Evolutionary conservation across 1,284 basidiomycete species (phyloP), one percentile per base, ranked within the genome.

Genomic region (Heterobasidion irregulare): DNA sequence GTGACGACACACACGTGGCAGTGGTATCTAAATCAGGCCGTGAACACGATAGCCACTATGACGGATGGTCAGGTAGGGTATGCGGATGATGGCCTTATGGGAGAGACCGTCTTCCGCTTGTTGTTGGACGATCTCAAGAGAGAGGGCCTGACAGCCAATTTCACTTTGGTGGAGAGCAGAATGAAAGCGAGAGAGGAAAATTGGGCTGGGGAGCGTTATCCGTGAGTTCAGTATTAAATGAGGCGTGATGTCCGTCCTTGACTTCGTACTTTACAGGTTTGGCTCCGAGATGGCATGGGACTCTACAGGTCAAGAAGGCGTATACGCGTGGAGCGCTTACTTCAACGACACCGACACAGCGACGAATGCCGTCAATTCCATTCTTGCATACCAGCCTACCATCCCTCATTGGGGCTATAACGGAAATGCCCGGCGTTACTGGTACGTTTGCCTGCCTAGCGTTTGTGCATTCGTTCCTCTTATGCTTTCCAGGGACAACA

Each of bases 201-300:
- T 2, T 83, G 80, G 80, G 71, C 77, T 5, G 66, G 68, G 10
- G 68, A 78, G 58, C 70, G 74, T 12, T 83, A 73, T 65, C 80
- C 80, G 78, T 82, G 58, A 63, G 78, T 38, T 18, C 43, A 16
- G 38, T 53, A 46, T 50, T 5, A 19, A 16, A 55, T 51, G 16
- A n/a, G 26, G 38, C n/a, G 46, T 16, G 18, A 8, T 52, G 49
- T 44, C 35, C 18, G 38, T 7, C 10, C n/a, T 45, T 43, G 49
- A 56, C 44, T 50, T 51, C 10, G 26, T 26, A 46, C 19, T 41
- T 16, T 33, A 19, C 56, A 82, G 78, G 32, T 82, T 80, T 60
- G 79, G 78, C 7, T 79, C 78, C 1, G 79, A 83, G 63, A 80
- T 81, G 78, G 79, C 79, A 8, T 82, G 79, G 79, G 80, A 83